Conservation (phyloP, 345 rosid species). For the Eucalyptus tenuipes region DNA sequence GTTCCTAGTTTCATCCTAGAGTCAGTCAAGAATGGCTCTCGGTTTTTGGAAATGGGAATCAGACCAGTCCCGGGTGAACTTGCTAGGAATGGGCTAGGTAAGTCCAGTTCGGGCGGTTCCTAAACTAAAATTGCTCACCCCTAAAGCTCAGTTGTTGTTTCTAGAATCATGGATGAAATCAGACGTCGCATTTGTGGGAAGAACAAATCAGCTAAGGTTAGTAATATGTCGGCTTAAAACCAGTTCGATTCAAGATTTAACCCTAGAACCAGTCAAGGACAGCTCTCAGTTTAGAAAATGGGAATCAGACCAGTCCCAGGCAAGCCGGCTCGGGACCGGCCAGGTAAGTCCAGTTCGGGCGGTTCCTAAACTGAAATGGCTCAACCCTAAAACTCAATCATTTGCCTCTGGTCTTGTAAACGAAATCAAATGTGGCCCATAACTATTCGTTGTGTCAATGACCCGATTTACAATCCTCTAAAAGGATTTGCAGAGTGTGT, state of each 20-base stretch:
- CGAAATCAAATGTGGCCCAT: neutral
- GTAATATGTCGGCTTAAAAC: accelerated
- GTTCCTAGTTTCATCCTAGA: neutral
- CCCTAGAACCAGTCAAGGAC: accelerated
- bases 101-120: accelerated
- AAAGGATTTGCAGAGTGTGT: neutral
- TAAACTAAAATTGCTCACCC: neutral
- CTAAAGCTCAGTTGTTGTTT: neutral
- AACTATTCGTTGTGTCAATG: accelerated
- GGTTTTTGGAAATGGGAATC: neutral
- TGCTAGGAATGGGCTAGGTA: accelerated
- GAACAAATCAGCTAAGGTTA: no score
- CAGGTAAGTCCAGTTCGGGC: accelerated
- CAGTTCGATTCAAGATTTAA: neutral
- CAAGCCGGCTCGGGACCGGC: accelerated
- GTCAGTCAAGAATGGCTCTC: accelerated
- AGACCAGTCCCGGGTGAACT: accelerated
- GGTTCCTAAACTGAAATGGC: accelerated
- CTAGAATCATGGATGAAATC: neutral
- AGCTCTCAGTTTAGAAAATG: neutral
- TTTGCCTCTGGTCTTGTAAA: neutral
- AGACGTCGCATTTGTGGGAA: neutral
- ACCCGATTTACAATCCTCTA: accelerated
- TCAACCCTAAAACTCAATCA: neutral
- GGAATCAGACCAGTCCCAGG: accelerated